Base-by-base conservation (phyloP, 2,329 filamentous ascomycete species). In the Colletotrichum neosansevieriae region DNA sequence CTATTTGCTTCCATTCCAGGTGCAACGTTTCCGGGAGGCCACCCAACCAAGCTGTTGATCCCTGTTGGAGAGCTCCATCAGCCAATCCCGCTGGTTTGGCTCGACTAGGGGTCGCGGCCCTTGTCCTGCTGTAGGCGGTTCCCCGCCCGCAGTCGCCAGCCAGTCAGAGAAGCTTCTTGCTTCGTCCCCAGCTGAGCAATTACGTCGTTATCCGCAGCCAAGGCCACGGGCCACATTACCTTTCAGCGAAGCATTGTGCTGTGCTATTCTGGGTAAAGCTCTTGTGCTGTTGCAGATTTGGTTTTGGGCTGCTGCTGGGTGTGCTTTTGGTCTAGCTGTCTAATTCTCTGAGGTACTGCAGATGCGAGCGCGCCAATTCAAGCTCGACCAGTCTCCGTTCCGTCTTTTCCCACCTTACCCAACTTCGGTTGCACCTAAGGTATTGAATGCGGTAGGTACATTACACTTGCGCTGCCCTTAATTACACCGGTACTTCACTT, bases 181-280 rank as follows among this genome's bases (percentile, higher is more conserved):
- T 42, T 24, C 54, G 24, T 53, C 32, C 54, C 54, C 54, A 59
- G 65, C 65, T 65, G 64, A 63, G 40, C 34, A 42, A 68, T 68
- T 68, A 68, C 65, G 65, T 68, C 65, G 65, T 65, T 65, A 64
- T 67, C 65, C 65, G 65, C 61, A 63, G 59, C 64, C 64, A 53
- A 67, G 59, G 47, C 53, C 38, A 64, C 45, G 45, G 45, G 29
- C 59, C 59, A 60, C 44, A 36, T 58, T 49, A 58, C 56, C 56
- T 49, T 21, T 47, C 24, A 42, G 58, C 58, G 32, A 32, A 38
- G 58, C 36, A 61, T 21, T 21, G 21, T 21, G 21, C 21, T 21
- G 21, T 21, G 21, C 21, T 21, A 21, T 3, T 21, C 21, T 21
- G 21, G 21, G 21, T 21, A 21, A 21, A 21, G 21, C 21, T 2